Evolutionary conservation across 768 basidiomycete species (phyloP), one percentile per base, ranked within the genome.

Genomic region (Auricularia auricula-judae): DNA sequence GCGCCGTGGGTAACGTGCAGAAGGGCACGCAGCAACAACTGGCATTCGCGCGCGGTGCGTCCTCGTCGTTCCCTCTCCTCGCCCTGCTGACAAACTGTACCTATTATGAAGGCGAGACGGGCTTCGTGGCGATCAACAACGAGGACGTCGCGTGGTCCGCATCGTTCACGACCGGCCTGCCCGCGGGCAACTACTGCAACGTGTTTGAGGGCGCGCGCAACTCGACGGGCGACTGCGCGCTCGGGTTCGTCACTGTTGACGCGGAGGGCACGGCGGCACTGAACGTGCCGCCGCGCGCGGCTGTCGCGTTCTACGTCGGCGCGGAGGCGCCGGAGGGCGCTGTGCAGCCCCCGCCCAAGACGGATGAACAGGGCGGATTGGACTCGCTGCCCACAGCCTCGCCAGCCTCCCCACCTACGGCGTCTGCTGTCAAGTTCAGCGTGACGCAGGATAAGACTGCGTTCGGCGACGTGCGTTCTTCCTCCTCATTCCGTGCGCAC

Each of bases 91-190:
- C 23, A 14, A 34, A 63, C 64, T 18, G 3, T n/a, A 10, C 18
- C 58, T 21, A n/a, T 2, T 8, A 39, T 63, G 12, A 61, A 86
- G 84, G 83, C 35, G 72, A 82, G 0, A 71, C 74, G 54, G 86
- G 86, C 3, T 86, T 84, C 65, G 82, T 87, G 1, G 86, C 81
- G 0, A 88, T 88, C 67, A 88, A 88, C 70, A 87, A 88, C 66
- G 80, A 73, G 3, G 83, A 86, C 65, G 75, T 76, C 3, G 67
- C 73, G 0, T 88, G 87, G 87, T 81, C 66, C 8, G 63, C 78
- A 0, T 81, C 80, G 0, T 87, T 88, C 71, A 71, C 73, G 18
- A 88, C 86, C 0, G 80, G 82, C 0, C 73, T 88, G 8, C 79
- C 86, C 0, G 79, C 72, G 33, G 86, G 85, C 0, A 71, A 72